Base-by-base conservation (phyloP, 768 basidiomycete genomes). In the Mycena belliarum region DNA sequence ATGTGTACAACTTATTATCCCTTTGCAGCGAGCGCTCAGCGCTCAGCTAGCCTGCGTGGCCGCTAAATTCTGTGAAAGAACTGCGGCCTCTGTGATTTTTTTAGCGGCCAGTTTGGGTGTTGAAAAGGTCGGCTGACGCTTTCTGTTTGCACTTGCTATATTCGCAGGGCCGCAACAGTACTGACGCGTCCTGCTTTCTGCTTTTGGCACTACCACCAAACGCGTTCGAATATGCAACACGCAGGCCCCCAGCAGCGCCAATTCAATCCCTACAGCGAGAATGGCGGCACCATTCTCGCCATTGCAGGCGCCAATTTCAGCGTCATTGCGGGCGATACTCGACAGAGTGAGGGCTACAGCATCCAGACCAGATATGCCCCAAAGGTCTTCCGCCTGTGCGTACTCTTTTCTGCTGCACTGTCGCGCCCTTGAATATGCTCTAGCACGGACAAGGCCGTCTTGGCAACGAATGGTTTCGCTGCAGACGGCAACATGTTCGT, bases 401-500 rank as follows among this genome's bases (percentile, higher is more conserved):
- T 69, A 25, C 12, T 28, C n/a, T 21, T 18, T 16, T 26, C 49
- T 51, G 47, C 49, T 21, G 29, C 45, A 32, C 29, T 32, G 12
- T n/a, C 29, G 29, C 45, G 46, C 37, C 45, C 62, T 50, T 52
- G 38, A 48, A 29, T 59, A 42, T 29, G 49, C 55, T 42, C 52
- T 72, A 96, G 94, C 70, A 96, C 93, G 18, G 93, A 95, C 75
- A 91, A 87, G 67, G 92, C 92, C 29, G 93, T 95, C 6, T 79
- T 99, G 21, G 95, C 96, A 20, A 93, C 97, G 35, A 97, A 98
- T 66, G 97, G 97, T 10, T 98, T 98, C 71, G 91, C 93, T 41
- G 97, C 95, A 45, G 97, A 99, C 70, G 96, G 93, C 24, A 95
- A 95, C 68, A 92, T 91, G 84, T 95, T 99, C 68, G 94, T 98